Conservation (phyloP, 495 filamentous ascomycete species). For the Penicillium nucicola region DNA sequence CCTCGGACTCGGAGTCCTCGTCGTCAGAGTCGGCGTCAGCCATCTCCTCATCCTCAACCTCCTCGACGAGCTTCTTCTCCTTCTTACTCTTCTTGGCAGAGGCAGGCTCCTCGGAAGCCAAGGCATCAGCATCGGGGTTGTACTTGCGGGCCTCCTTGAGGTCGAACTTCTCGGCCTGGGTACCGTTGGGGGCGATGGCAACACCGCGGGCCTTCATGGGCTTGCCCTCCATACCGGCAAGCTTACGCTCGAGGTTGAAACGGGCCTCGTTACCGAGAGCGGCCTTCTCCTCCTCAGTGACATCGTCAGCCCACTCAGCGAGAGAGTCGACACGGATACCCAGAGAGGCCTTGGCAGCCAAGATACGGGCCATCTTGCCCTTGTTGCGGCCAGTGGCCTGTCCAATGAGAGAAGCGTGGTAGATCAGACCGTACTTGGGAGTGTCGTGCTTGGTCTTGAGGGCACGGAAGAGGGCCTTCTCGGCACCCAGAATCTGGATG, state of each 20-base stretch:
- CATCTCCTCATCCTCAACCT: constrained; percentile 54
- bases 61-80: constrained; percentile 52
- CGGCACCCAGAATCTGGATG: constrained; percentile 95
- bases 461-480: constrained; percentile 97
- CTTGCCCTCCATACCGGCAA: constrained; percentile 87
- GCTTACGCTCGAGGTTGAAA: constrained; percentile 77
- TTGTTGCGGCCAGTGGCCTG: constrained; percentile 98
- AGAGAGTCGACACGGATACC: constrained; percentile 92
- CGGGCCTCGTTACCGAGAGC: constrained; percentile 70
- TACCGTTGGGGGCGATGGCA: constrained; percentile 69
- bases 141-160: constrained; percentile 94
- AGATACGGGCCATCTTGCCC: constrained; percentile 96
- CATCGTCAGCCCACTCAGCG: constrained; percentile 72
- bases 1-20: constrained; percentile 45
- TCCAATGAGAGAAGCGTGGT: constrained; percentile 94
- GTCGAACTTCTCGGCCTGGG: constrained; percentile 75
- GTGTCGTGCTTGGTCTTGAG: constrained; percentile 99
- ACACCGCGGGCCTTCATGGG: constrained; percentile 74
- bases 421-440: constrained; percentile 98
- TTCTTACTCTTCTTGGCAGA: constrained; percentile 48
- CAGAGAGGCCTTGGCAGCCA: constrained; percentile 88
- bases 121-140: constrained; percentile 88
- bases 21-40: constrained; percentile 51
- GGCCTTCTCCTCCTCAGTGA: constrained; percentile 83
- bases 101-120: constrained; percentile 62